Percentiles rank a stretch among this genome's conserved stretches.
Evolutionary conservation across 805 yeast species (phyloP).

Genomic region (Myxozyma mucilagina): DNA sequence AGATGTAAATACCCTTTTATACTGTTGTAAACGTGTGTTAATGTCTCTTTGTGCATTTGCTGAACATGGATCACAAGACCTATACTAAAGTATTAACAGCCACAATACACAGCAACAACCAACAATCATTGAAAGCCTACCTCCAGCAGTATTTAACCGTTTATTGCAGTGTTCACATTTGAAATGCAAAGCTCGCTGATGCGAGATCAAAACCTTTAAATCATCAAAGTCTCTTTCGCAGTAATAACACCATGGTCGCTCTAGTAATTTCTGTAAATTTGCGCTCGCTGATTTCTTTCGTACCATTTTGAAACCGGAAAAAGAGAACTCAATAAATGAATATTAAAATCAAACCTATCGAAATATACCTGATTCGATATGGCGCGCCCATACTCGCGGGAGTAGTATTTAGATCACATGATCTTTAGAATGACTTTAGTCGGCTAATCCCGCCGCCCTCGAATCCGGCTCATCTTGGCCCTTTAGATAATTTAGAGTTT

Average conservation of each 20-base stretch:
- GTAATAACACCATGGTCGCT: slow-evolving; percentile 35
- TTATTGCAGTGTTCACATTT: slow-evolving; percentile 34
- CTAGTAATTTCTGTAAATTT: slow-evolving; percentile 20
- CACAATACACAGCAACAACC: background rate
- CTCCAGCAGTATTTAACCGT: slow-evolving; percentile 35
- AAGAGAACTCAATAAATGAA: too few species aligned
- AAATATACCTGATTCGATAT: background rate
- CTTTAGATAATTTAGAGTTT: slow-evolving; percentile 7
- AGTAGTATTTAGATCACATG: background rate
- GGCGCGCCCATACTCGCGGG: background rate
- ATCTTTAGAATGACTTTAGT: background rate
- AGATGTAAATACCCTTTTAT: slow-evolving; percentile 15
- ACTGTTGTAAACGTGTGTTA: slow-evolving; percentile 28
- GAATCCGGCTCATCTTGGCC: slow-evolving; percentile 4
- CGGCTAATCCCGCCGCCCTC: background rate
- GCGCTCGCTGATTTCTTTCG: slow-evolving; percentile 28
- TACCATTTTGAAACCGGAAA: slow-evolving; percentile 17
- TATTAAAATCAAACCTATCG: too few species aligned
- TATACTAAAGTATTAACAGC: background rate
- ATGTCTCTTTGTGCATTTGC: slow-evolving; percentile 34
- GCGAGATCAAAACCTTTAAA: slow-evolving; percentile 34
- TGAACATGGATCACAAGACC: slow-evolving; percentile 32
- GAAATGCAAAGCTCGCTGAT: slow-evolving; percentile 34
- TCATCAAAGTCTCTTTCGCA: slow-evolving; percentile 36
- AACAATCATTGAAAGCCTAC: background rate